Evolutionary conservation across 768 basidiomycete genomes (phyloP).

Genomic region (Phlegmacium glaucopus): DNA sequence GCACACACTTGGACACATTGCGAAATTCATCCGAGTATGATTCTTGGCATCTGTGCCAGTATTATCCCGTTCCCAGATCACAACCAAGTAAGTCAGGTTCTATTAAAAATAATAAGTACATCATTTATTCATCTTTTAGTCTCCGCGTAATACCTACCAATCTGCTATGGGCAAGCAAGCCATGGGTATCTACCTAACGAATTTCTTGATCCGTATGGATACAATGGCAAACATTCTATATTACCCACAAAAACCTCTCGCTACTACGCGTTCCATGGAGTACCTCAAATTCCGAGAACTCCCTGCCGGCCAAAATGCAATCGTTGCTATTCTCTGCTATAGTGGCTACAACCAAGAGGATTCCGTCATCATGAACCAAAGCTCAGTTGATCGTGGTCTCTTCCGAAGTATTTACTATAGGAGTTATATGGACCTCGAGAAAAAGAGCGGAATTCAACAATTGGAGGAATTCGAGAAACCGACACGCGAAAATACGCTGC

Average conservation of each 20-base stretch:
- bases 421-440: conserved; percentile 98
- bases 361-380: conserved; percentile 99
- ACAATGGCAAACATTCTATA: conserved; percentile 99
- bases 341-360: conserved; percentile 99
- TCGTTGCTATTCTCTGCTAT: conserved; percentile 97
- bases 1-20: conserved; percentile 98
- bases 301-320: conserved; percentile 98
- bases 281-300: conserved; percentile 98
- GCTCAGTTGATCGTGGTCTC: conserved; percentile 94
- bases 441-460: conserved; percentile 89
- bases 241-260: conserved; percentile 98
- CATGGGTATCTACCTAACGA: conserved; percentile 98
- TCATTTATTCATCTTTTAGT: conserved; percentile 43
- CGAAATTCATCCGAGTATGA: conserved; percentile 99
- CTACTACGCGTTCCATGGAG: conserved; percentile 98
- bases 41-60: conserved; percentile 95
- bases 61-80: conserved; percentile 99
- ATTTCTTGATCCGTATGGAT: conserved; percentile 98
- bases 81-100: conserved; percentile 71
- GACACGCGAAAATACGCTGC: conserved; percentile 84
- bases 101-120: not conserved
- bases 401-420: conserved; percentile 99
- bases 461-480: conserved; percentile 98
- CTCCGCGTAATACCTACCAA: conserved; percentile 99
- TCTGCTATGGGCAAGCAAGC: conserved; percentile 99